Conservation (phyloP, 768 basidiomycete genomes). For the Cyclocybe cylindracea region DNA sequence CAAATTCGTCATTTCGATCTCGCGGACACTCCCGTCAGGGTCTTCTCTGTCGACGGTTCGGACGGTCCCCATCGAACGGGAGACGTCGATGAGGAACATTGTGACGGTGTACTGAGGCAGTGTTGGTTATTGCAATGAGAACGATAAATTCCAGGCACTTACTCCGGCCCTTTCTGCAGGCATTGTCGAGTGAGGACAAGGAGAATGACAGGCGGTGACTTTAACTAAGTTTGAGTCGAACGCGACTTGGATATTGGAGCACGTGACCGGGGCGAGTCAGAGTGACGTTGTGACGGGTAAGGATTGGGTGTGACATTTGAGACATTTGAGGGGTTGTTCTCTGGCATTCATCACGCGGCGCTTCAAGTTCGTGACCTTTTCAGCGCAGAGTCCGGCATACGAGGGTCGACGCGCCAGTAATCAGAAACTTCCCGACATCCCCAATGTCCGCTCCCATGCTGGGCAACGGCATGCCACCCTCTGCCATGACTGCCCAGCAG, state of each 20-base stretch:
- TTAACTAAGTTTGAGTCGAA: constrained; percentile 14
- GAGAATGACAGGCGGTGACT: constrained; percentile 7
- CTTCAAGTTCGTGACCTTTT: constrained; percentile 29
- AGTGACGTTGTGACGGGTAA: constrained; percentile 1
- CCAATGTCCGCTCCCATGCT: constrained; percentile 43
- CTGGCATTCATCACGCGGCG: constrained; percentile 34
- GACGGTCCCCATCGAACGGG: constrained; percentile 77
- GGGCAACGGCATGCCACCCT: constrained; percentile 33
- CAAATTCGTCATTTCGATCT: constrained; percentile 71
- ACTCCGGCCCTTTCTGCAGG: constrained; percentile 82
- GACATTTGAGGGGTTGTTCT: constrained; percentile 16
- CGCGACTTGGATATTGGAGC: constrained; percentile 33
- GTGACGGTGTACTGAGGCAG: constrained; percentile 74
- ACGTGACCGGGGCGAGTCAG: constrained; percentile 29
- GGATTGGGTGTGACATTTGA: neutral
- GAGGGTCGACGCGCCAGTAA: constrained; percentile 10
- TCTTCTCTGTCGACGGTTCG: constrained; percentile 59
- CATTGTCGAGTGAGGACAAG: constrained; percentile 44
- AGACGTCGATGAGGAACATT: constrained; percentile 89
- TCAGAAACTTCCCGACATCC: neutral
- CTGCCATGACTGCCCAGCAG: constrained; percentile 33
- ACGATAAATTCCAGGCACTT: constrained; percentile 22
- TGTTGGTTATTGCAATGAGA: neutral
- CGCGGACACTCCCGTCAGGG: constrained; percentile 48
- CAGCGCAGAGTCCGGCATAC: constrained; percentile 3